A percentile compares a stretch with the other conserved stretches of the same genome.
Conservation (phyloP, 805 yeast genomes). For the Zygosaccharomyces pseudorouxii region DNA sequence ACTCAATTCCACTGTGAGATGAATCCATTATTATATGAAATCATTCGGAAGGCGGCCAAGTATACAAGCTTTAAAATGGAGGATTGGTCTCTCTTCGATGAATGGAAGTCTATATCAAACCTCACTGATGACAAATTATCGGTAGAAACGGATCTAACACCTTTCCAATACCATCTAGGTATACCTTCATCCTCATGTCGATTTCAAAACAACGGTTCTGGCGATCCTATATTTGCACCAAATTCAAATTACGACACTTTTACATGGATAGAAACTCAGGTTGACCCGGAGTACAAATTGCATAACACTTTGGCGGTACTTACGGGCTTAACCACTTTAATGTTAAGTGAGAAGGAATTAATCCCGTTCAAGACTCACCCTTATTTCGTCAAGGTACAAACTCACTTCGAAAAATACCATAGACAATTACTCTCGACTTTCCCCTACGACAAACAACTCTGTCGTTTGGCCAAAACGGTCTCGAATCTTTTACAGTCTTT, state of each 20-base stretch:
- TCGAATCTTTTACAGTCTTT: conserved; percentile 8
- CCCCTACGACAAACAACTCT: conserved; percentile 21
- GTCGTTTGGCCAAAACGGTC: conserved; percentile 10
- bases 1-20: conserved; percentile 43
- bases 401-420: conserved; percentile 33
- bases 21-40: conserved; percentile 51
- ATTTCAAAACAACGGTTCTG: conserved; percentile 33
- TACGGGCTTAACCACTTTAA: conserved; percentile 51
- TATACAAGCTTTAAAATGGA: conserved; percentile 41
- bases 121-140: conserved; percentile 42
- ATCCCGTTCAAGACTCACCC: conserved; percentile 44
- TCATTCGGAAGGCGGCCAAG: conserved; percentile 44
- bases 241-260: conserved; percentile 58
- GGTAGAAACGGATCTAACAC: conserved; percentile 51
- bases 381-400: conserved; percentile 43
- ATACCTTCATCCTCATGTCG: conserved; percentile 57
- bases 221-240: conserved; percentile 45
- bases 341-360: conserved; percentile 55
- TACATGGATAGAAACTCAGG: conserved; percentile 49
- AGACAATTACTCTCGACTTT: conserved; percentile 22
- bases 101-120: conserved; percentile 39
- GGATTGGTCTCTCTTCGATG: conserved; percentile 43
- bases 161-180: conserved; percentile 63
- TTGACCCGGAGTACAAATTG: conserved; percentile 48
- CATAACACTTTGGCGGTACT: conserved; percentile 59